phyloP scores from a whole-genome alignment of 495 filamentous ascomycete species.

The Trichocladium antarcticum region DNA sequence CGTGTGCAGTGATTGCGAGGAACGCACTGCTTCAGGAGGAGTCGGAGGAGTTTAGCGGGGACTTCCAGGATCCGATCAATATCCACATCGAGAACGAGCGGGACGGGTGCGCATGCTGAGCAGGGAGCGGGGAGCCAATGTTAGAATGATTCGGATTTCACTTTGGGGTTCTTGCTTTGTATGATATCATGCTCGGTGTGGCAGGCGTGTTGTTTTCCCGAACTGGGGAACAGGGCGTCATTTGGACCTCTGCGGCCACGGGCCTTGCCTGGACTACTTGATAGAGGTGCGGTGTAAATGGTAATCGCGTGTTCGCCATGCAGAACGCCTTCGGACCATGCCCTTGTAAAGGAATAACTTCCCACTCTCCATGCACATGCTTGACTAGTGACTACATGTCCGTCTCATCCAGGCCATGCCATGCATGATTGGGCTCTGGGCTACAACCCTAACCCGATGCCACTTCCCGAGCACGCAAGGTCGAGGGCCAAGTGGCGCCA shows the following conservation, averaged over 20 bases:
- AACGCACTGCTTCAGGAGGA: conserved; percentile 95
- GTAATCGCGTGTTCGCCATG: background rate
- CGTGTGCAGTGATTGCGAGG: conserved; percentile 71
- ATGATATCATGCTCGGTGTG: conserved; percentile 25
- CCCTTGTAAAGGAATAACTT: too few species aligned
- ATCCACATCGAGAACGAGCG: conserved; percentile 86
- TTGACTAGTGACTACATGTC: too few species aligned
- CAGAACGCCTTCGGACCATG: too few species aligned
- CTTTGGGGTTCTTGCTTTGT: conserved; percentile 15
- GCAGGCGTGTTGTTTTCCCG: conserved; percentile 7
- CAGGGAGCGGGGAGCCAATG: background rate
- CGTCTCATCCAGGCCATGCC: too few species aligned
- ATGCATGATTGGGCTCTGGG: too few species aligned
- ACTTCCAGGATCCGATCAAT: conserved; percentile 95
- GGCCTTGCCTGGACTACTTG: background rate
- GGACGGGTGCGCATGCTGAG: conserved; percentile 81
- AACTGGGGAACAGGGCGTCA: conserved; percentile 6
- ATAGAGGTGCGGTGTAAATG: conserved; percentile 14
- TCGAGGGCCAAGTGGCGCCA: background rate
- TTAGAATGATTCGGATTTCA: conserved; percentile 5
- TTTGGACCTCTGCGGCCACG: too few species aligned
- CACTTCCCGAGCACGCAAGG: background rate
- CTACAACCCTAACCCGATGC: conserved; percentile 2
- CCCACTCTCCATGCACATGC: too few species aligned
- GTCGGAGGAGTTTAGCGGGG: conserved; percentile 80